Evolutionary conservation across 768 basidiomycete species (phyloP).

Genomic region (Leccinum variicolor): DNA sequence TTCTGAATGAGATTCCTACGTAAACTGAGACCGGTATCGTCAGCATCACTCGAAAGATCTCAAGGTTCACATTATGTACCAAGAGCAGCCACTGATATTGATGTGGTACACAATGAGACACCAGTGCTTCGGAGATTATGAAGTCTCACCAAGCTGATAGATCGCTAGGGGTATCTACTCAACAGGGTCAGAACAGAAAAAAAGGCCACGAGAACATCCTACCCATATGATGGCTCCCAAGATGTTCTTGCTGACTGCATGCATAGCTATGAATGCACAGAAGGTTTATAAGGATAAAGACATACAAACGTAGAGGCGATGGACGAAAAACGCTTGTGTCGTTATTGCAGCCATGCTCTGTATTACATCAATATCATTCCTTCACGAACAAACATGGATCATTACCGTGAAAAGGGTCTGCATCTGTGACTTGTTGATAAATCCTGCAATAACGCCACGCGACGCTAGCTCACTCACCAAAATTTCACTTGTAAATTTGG

Average conservation of each 20-base stretch:
- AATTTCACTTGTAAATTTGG: neutral
- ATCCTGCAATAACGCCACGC: too few species aligned
- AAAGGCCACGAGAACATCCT: neutral
- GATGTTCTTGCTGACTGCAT: neutral
- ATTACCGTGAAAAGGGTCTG: neutral
- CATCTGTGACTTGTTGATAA: neutral
- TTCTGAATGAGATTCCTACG: neutral
- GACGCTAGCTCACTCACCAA: neutral
- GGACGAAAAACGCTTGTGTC: conserved; percentile 1
- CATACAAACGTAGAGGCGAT: conserved; percentile 3
- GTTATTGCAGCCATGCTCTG: neutral
- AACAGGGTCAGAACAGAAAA: neutral
- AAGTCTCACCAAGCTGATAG: conserved; percentile 4
- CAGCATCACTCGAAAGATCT: neutral
- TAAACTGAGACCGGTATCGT: neutral
- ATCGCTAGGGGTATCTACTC: neutral
- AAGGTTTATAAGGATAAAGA: neutral
- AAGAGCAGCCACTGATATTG: neutral
- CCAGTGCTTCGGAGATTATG: neutral
- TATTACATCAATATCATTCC: neutral
- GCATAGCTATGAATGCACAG: neutral
- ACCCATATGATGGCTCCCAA: neutral
- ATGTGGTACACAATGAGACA: neutral
- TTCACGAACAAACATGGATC: neutral
- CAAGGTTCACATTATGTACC: neutral